A percentile compares a stretch with the other conserved stretches of the same genome.
Evolutionary conservation across 2,329 filamentous ascomycete genomes (phyloP).

Genomic region (Monilinia polystroma): DNA sequence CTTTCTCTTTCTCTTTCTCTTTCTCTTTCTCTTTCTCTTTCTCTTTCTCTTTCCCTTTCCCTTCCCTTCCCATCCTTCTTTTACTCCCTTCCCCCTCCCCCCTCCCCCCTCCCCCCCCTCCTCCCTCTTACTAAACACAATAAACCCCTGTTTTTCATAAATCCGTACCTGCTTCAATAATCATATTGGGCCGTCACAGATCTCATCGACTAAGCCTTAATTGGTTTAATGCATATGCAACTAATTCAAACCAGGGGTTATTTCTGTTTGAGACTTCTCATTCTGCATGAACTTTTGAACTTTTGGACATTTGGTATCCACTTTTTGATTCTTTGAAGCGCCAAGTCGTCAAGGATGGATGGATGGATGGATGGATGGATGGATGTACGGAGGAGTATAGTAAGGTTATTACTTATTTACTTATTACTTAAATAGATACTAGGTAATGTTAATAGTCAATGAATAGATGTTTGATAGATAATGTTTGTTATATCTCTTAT

Average conservation of each 20-base stretch:
- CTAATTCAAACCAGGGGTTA: constrained; percentile 5
- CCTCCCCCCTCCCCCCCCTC: too few relatives aligned
- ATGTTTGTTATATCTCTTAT: too few relatives aligned
- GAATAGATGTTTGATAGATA: too few relatives aligned
- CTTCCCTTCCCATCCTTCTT: background rate
- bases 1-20: background rate
- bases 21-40: background rate
- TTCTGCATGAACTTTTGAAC: constrained; percentile 11
- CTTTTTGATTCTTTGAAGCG: background rate
- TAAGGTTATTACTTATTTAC: too few relatives aligned
- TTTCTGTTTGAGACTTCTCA: constrained; percentile 13
- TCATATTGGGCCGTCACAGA: constrained; percentile 1
- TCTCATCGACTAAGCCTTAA: background rate
- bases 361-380: too few relatives aligned
- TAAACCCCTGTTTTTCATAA: background rate
- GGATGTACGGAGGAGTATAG: too few relatives aligned
- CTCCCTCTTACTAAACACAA: too few relatives aligned
- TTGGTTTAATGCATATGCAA: background rate
- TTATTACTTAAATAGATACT: too few relatives aligned
- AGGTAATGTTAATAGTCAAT: too few relatives aligned
- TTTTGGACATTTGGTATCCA: background rate
- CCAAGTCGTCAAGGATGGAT: background rate
- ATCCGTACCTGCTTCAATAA: constrained; percentile 15
- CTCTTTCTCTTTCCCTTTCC: background rate
- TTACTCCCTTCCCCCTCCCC: background rate